Base-by-base conservation (phyloP, 73 alveolate species). In the Effrenium voratum region DNA sequence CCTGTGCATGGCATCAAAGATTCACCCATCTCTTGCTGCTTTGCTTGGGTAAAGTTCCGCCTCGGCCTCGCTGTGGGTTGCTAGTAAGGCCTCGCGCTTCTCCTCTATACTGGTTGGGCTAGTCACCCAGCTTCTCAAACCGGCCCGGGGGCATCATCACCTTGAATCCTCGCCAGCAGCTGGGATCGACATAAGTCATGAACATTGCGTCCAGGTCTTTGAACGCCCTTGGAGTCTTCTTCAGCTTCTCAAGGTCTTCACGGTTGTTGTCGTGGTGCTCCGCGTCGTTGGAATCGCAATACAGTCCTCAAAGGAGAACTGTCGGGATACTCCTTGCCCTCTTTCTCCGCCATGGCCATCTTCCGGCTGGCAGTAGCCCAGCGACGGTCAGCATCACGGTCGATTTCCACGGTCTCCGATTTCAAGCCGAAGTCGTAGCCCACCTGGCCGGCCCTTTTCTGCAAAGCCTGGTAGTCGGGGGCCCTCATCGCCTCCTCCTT, bases 351-450 rank as follows among this genome's bases (percentile, higher is more conserved):
- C 59, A 44, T 15, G 87, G 57, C 38, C 52, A 36, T 38, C 97
- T 70, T 90, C 80, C 43, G 57, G 34, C 82, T 44, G 45, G 81
- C 77, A 50, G 6, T 50, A 43, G 83, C 44, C 91, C 91, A 92
- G 63, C 98, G 98, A 68, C 98, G 98, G 91, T 92, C 98, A 12
- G 92, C 98, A 26, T 92, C 91, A 40, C 98, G 98, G 91, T 92
- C 98, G 55, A 92, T 75, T 68, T 72, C 82, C 36, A 92, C 75
- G 38, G 73, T 43, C 50, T 68, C 46, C n/a, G 44, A 40, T 52
- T 66, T 66, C 49, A 90, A 87, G 97, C 85, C 75, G 97, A 90
- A 90, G 97, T 68, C 88, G n/a, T 90, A 90, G 10, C 59, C 82
- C 87, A 90, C 97, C 87, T 66, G 92, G 24, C 34, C 36, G 45